Conservation (phyloP, 495 filamentous ascomycete genomes). For the Hypomontagnella submonticulosa region DNA sequence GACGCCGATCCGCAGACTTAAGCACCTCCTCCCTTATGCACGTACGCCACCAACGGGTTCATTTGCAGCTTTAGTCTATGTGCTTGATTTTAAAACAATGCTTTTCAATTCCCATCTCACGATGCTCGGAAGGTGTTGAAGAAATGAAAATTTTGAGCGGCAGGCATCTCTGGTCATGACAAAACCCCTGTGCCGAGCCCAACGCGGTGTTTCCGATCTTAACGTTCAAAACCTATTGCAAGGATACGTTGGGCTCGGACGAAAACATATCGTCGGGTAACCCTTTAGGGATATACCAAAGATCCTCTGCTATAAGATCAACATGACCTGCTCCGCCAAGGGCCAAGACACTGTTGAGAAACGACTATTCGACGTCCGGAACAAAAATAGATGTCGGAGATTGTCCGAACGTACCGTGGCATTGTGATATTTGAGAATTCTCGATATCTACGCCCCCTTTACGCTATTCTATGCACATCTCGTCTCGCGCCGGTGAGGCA, state of each 20-base stretch:
- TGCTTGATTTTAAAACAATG: neutral
- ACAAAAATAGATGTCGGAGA: conserved; percentile 37
- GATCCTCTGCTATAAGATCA: conserved; percentile 31
- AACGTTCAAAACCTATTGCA: conserved; percentile 18
- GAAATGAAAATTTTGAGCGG: no score
- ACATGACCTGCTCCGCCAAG: conserved; percentile 21
- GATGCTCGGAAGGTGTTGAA: neutral
- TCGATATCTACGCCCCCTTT: conserved; percentile 3
- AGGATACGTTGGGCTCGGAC: conserved; percentile 27
- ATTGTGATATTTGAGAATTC: conserved; percentile 1
- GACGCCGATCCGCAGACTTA: neutral
- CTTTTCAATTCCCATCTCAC: neutral
- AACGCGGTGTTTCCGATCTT: conserved; percentile 16
- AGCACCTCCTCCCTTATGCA: no score
- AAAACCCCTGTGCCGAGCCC: conserved; percentile 17
- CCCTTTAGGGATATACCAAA: conserved; percentile 28
- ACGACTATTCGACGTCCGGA: conserved; percentile 20
- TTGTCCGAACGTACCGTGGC: conserved; percentile 13
- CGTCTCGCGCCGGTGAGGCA: no score
- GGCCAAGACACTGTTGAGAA: conserved; percentile 27
- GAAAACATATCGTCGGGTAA: conserved; percentile 29
- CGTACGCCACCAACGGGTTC: no score
- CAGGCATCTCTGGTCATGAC: neutral
- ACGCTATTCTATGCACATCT: no score
- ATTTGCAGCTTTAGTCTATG: neutral